These are phyloP conservation scores for Arthrobotrys pseudoclavata DNA, from an alignment of 2,329 filamentous ascomycete species.

Conservation along the genomic window DNA sequence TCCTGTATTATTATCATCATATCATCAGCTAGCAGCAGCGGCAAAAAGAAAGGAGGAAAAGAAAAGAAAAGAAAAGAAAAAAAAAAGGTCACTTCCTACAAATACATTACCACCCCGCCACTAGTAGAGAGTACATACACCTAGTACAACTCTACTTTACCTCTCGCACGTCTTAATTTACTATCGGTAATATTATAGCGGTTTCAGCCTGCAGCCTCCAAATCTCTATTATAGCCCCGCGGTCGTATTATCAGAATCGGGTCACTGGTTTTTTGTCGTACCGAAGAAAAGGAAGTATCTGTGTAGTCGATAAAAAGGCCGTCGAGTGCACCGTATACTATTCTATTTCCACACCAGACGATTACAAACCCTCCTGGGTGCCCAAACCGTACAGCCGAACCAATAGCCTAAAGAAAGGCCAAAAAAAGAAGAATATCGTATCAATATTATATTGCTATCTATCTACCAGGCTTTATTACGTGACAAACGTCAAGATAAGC, in stretches of 20 bases:
- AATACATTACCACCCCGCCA: conserved; percentile 26
- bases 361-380: not conserved
- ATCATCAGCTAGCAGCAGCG: not conserved
- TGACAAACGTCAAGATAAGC: conserved; percentile 42
- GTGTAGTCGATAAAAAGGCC: conserved; percentile 37
- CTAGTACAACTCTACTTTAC: conserved; percentile 4
- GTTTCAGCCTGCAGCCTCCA: conserved; percentile 44
- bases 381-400: conserved; percentile 45
- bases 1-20: conserved; percentile 47
- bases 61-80: conserved; percentile 9
- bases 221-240: conserved; percentile 40
- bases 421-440: not conserved
- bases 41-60: not conserved
- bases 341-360: conserved; percentile 6
- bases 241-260: conserved; percentile 45
- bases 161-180: conserved; percentile 47
- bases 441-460: conserved; percentile 11
- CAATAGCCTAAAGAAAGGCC: conserved; percentile 41
- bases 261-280: conserved; percentile 28
- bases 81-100: conserved; percentile 32
- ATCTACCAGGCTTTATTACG: conserved; percentile 14
- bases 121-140: not conserved
- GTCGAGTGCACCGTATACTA: conserved; percentile 31
- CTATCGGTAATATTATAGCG: conserved; percentile 57
- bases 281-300: conserved; percentile 28